Base-by-base conservation (phyloP, 108 stramenopile genomes). In the Nannochloropsis salina region DNA sequence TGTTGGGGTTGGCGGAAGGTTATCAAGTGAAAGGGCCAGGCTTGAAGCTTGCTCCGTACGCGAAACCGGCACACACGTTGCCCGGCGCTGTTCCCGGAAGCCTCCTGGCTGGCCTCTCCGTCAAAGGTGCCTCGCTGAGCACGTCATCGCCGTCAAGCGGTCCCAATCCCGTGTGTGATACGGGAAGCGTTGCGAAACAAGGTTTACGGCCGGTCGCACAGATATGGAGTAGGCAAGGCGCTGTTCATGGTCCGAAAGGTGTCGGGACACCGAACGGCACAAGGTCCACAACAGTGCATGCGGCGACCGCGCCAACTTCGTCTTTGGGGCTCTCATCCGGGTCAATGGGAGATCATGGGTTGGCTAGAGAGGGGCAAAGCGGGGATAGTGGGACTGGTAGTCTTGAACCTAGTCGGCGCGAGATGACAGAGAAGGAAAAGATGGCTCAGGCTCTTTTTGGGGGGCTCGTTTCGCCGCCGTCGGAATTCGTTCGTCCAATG, bases 361-460 rank as follows among this genome's bases (percentile, higher is more conserved):
- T n/a, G 61, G 15, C 61, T 15, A 31, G 31, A 31, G 31, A 1
- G 31, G 61, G n/a, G n/a, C 20, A 15, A n/a, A 74, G 15, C 61
- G 61, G n/a, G n/a, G 61, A n/a, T n/a, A 15, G n/a, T 15, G 61
- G 20, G n/a, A n/a, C 61, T 15, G 15, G 20, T 15, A 74, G 3
- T n/a, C 6, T 74, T 15, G 61, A 74, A n/a, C 15, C 15, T 6
- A 74, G n/a, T 4, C 15, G 61, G 61, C 61, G 61, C n/a, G 61
- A 74, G 61, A 6, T 74, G 61, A 74, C 61, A n/a, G 61, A 74
- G 61, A 74, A 74, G 61, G 61, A 74, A n/a, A 74, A 74, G 61
- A 74, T 74, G 61, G 61, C 61, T 74, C 61, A 74, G n/a, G 61
- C 61, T 4, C 61, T 74, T n/a, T 74, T 74, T 74, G 61, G 61